Evolutionary conservation across 345 rosid species (phyloP), one percentile per base, ranked within the genome.

Genomic region (Arabidopsis thaliana): DNA sequence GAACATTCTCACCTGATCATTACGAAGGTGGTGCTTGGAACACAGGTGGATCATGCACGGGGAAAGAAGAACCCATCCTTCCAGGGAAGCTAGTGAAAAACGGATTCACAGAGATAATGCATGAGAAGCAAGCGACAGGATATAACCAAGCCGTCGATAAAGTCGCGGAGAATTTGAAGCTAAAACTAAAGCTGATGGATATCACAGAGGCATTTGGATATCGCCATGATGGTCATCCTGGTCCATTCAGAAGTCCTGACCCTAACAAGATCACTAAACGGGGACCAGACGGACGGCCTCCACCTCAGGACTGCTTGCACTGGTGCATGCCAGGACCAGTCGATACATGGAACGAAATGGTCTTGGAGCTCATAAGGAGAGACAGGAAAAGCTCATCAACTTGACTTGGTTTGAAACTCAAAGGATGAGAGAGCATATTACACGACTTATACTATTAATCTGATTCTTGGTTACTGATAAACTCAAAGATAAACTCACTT

Each of bases 261-360:
- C 99, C 99, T 11, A 86, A 92, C 40, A 92, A 89, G 83, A 77
- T 83, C 67, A 89, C 96, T 6, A 85, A 89, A 81, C 91, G 96
- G 0, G 86, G 96, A 25, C 88, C 93, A 0, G 86, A 88, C 65
- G 98, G 98, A 60, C 84, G 45, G 81, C 99, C 99, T 14, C 98
- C 98, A 0, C 96, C 98, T 0, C 98, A 95, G 78, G 98, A 95
- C 73, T 95, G 99, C 87, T 80, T 95, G 59, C 99, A 95, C 81
- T 95, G 99, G 99, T 95, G 98, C 89, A 92, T 95, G 99, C 96
- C 98, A 0, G 99, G 99, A 24, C 98, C 99, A 0, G 93, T 95
- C 0, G 99, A 95, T 75, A 87, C 87, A 30, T 95, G 99, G 98
- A 95, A 95, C 38, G 99, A 95, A 73, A 73, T 95, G 53, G 96